Conservation (phyloP, 1,284 basidiomycete genomes). For the Meira miltonrushii region DNA sequence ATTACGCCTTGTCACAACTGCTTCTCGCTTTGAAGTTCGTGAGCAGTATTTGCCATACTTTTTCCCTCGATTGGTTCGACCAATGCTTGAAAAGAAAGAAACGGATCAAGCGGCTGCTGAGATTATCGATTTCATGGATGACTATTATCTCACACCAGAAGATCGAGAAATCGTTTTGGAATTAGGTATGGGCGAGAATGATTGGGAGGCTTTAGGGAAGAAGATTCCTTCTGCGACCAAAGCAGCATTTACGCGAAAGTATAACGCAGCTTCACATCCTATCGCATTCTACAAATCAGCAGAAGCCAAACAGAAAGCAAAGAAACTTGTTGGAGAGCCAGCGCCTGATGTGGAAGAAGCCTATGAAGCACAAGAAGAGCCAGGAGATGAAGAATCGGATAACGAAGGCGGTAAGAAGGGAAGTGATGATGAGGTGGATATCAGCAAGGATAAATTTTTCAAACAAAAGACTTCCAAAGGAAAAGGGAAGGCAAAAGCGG, state of each 20-base stretch:
- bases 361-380: constrained; percentile 27
- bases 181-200: constrained; percentile 76
- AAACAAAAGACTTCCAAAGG: constrained; percentile 34
- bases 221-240: constrained; percentile 78
- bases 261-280: constrained; percentile 33
- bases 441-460: constrained; percentile 39
- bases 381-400: constrained; percentile 53
- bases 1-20: constrained; percentile 88
- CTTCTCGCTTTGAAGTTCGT: constrained; percentile 79
- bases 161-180: constrained; percentile 95
- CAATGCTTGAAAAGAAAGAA: constrained; percentile 64
- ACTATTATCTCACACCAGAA: constrained; percentile 85
- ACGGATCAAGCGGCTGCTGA: constrained; percentile 61
- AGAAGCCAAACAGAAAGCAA: constrained; percentile 14
- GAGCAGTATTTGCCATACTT: constrained; percentile 84
- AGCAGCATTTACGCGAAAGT: constrained; percentile 79
- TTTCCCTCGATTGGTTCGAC: constrained; percentile 71
- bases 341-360: constrained; percentile 27
- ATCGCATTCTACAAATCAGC: constrained; percentile 38
- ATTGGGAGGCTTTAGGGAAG: constrained; percentile 66
- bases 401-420: constrained; percentile 17
- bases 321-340: constrained; percentile 24
- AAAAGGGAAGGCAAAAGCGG: constrained; percentile 17
- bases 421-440: constrained; percentile 16
- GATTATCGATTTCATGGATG: constrained; percentile 83